phyloP scores from a whole-genome alignment of 306 rosid species.

The Herpetospermum pedunculosum region DNA sequence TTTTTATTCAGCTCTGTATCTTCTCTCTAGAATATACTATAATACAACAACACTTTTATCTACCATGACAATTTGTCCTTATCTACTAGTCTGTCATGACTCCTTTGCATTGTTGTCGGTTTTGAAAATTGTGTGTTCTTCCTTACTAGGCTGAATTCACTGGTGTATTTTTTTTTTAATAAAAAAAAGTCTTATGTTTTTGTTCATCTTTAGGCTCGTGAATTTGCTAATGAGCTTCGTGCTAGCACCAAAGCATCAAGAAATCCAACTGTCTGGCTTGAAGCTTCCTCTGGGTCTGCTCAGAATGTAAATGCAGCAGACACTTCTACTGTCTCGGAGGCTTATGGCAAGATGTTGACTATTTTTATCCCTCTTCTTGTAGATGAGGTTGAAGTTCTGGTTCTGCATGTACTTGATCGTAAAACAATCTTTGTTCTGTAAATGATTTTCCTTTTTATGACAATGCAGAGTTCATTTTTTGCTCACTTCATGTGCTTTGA shows the following conservation, averaged over 20 bases:
- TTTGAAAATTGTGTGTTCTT: neutral
- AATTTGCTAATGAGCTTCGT: conserved; percentile 95
- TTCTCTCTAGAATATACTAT: neutral
- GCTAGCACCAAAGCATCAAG: conserved; percentile 58
- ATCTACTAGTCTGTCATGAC: neutral
- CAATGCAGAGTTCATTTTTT: conserved; percentile 74
- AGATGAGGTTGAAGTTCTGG: conserved; percentile 63
- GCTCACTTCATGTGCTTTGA: conserved; percentile 95
- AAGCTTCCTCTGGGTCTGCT: conserved; percentile 51
- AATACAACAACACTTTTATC: neutral
- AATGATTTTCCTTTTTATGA: conserved; percentile 11
- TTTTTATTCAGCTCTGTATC: neutral
- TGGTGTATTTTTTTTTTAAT: neutral
- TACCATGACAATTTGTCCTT: neutral
- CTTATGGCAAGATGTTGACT: conserved; percentile 80
- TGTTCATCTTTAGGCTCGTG: conserved; percentile 63
- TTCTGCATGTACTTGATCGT: neutral
- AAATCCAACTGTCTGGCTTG: conserved; percentile 66
- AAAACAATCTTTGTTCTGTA: neutral
- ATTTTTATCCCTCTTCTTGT: conserved; percentile 92
- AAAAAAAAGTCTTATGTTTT: neutral
- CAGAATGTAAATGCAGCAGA: conserved; percentile 66
- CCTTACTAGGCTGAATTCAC: neutral
- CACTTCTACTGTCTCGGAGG: conserved; percentile 69
- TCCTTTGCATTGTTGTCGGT: neutral